A percentile compares a stretch with the other conserved stretches of the same genome.
Evolutionary conservation across 1,284 basidiomycete genomes (phyloP).

Genomic region (Tilletia indica): DNA sequence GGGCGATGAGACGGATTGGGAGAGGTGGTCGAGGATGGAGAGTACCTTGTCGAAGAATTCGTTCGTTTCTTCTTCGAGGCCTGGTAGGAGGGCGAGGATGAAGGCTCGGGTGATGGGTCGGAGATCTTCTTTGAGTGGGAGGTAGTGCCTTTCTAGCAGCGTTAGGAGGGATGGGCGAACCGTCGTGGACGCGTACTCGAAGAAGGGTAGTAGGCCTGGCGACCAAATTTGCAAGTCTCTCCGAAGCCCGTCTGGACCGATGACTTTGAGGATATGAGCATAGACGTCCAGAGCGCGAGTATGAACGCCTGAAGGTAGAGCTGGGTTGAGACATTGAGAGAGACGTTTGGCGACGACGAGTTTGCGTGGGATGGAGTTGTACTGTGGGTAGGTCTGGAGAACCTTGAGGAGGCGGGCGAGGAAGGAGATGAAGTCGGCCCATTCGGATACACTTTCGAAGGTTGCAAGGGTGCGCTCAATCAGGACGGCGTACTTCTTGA

Average conservation of each 20-base stretch:
- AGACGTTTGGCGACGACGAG: slow-evolving; percentile 90
- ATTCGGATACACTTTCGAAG: slow-evolving; percentile 95
- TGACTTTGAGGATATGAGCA: slow-evolving; percentile 79
- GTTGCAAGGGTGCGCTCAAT: slow-evolving; percentile 88
- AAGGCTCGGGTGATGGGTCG: slow-evolving; percentile 90
- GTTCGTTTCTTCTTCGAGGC: slow-evolving; percentile 59
- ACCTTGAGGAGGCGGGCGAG: slow-evolving; percentile 92
- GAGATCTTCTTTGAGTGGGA: slow-evolving; percentile 77
- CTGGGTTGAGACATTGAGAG: slow-evolving; percentile 94
- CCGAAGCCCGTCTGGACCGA: slow-evolving; percentile 82
- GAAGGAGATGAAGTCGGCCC: slow-evolving; percentile 99
- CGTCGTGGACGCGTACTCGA: slow-evolving; percentile 93
- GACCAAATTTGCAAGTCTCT: slow-evolving; percentile 91
- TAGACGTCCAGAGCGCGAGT: slow-evolving; percentile 95
- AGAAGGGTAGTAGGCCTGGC: slow-evolving; percentile 94
- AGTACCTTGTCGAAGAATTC: slow-evolving; percentile 96
- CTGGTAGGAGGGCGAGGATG: slow-evolving; percentile 82
- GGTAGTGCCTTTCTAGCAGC: slow-evolving; percentile 61
- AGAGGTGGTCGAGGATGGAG: slow-evolving; percentile 74
- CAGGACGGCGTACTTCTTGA: slow-evolving; percentile 85
- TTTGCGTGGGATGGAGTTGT: slow-evolving; percentile 92
- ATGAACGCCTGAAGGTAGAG: slow-evolving; percentile 92
- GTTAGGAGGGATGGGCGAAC: slow-evolving; percentile 43
- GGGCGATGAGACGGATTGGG: slow-evolving; percentile 66
- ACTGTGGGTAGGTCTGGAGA: slow-evolving; percentile 84